Evolutionary conservation across 2,329 filamentous ascomycete species (phyloP).

Genomic region (Colletotrichum sublineola): DNA sequence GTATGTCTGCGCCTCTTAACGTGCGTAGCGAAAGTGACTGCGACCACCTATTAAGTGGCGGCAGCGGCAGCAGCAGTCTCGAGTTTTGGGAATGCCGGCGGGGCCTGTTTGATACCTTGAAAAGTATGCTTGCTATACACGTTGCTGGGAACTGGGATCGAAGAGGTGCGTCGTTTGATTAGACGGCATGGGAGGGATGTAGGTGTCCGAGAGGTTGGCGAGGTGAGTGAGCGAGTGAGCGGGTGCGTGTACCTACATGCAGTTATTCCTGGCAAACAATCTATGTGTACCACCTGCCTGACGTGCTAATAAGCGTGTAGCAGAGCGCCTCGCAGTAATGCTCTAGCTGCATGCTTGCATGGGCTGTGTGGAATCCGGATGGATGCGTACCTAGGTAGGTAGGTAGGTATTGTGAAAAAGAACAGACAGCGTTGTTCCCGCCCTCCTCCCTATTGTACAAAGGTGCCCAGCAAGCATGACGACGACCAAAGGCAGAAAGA

Average conservation of each 20-base stretch:
- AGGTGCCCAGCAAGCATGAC: conserved; percentile 25
- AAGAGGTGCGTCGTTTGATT: neutral
- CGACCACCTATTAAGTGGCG: neutral
- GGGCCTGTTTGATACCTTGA: neutral
- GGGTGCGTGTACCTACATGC: neutral
- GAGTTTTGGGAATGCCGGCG: neutral
- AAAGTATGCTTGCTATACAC: neutral
- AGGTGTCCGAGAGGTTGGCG: neutral
- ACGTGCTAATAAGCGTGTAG: neutral
- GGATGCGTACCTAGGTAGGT: neutral
- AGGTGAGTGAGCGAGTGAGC: neutral
- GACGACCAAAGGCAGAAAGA: conserved; percentile 27
- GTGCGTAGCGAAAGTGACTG: conserved; percentile 9
- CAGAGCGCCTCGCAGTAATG: neutral
- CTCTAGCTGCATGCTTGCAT: neutral
- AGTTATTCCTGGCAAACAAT: neutral
- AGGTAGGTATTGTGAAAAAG: too few species aligned
- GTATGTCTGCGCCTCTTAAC: conserved; percentile 18
- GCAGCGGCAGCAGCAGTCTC: conserved; percentile 5
- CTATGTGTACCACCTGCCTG: neutral
- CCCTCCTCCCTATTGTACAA: neutral
- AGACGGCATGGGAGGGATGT: neutral
- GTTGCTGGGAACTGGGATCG: neutral
- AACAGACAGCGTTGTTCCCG: neutral
- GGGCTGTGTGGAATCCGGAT: neutral